These are phyloP conservation scores for Agastache rugosa DNA, from an alignment of 257 asterid species.

Conservation along the genomic window DNA sequence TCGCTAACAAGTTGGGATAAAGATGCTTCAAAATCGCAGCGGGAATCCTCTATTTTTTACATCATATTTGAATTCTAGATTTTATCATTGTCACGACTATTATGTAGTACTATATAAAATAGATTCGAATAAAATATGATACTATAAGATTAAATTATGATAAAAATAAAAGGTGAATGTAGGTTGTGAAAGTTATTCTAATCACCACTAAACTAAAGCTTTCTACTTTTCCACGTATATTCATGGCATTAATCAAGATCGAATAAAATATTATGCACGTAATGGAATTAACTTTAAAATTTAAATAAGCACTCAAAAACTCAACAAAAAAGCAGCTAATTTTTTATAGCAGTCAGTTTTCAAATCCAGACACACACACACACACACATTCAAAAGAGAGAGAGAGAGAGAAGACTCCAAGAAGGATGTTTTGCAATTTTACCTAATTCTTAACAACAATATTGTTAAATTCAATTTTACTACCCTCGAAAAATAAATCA, in stretches of 20 bases:
- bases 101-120: background rate
- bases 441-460: too few relatives aligned
- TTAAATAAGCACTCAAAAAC: slow-evolving; percentile 20
- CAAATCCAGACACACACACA: background rate
- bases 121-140: background rate
- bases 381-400: background rate
- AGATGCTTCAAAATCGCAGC: background rate
- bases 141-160: background rate
- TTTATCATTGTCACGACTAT: background rate
- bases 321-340: slow-evolving; percentile 1
- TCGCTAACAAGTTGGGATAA: slow-evolving; percentile 11
- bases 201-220: slow-evolving; percentile 21
- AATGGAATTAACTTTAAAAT: background rate
- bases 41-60: slow-evolving; percentile 8
- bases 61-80: background rate
- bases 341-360: background rate
- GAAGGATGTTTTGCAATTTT: background rate
- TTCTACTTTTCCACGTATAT: slow-evolving; percentile 35
- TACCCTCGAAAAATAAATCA: too few relatives aligned
- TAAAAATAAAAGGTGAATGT: background rate
- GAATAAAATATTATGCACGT: background rate
- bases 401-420: background rate
- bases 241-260: slow-evolving; percentile 24
- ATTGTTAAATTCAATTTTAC: background rate
- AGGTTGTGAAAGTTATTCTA: background rate